Evolutionary conservation across 2,329 filamentous ascomycete genomes (phyloP).

Genomic region (Aureobasidium mangrovei): DNA sequence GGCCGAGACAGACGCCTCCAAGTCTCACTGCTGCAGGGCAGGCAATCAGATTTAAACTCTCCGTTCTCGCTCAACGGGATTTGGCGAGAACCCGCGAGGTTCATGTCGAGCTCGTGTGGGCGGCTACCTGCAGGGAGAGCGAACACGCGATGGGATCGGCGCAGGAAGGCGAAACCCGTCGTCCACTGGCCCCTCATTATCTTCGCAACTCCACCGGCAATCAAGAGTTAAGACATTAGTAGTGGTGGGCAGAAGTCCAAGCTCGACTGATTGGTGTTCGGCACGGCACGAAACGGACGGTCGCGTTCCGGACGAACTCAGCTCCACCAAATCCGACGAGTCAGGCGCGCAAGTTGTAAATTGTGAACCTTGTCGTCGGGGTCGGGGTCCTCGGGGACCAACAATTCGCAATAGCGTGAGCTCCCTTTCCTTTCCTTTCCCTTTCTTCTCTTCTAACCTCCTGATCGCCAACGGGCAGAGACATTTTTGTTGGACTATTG

Average conservation of each 20-base stretch:
- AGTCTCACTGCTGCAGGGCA: constrained; percentile 5
- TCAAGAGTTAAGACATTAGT: not conserved
- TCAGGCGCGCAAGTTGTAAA: not conserved
- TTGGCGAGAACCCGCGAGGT: not conserved
- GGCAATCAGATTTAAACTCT: not conserved
- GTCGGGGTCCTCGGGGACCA: not conserved
- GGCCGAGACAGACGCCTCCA: not conserved
- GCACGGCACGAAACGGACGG: constrained; percentile 2
- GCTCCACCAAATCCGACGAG: constrained; percentile 7
- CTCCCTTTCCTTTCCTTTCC: not conserved
- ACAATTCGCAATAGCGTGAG: not conserved
- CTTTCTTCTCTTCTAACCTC: not conserved
- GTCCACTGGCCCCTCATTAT: not conserved
- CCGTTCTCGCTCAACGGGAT: not conserved
- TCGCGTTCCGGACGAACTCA: not conserved
- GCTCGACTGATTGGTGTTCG: not conserved
- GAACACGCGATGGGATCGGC: not conserved
- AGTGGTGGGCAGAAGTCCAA: constrained; percentile 3
- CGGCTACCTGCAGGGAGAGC: not conserved
- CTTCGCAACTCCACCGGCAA: not conserved
- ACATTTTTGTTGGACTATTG: not conserved
- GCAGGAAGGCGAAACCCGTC: not conserved
- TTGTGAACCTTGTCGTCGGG: constrained; percentile 1
- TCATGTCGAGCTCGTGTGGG: not conserved
- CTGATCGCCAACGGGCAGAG: not conserved